Base-by-base conservation (phyloP, 2,329 filamentous ascomycete genomes). In the Clarireedia homoeocarpa region DNA sequence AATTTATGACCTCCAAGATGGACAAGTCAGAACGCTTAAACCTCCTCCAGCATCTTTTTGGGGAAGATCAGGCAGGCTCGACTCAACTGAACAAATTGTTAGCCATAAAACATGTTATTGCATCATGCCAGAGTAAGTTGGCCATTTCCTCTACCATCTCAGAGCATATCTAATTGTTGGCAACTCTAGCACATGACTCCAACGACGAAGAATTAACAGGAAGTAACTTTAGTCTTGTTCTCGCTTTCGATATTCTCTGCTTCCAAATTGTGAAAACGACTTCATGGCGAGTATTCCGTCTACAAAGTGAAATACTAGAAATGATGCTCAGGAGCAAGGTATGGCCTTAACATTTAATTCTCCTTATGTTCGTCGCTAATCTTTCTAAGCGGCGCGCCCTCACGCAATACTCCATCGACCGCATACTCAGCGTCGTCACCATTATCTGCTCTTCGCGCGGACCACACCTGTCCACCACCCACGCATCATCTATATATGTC, bases 401-500 rank as follows among this genome's bases (percentile, higher is more conserved):
- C 15, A 63, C 65, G 2, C 69, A 70, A 63, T 70, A 62, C 60
- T 67, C 65, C 24, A 64, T 70, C 53, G 69, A 70, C 45, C 64
- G 59, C 40, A 70, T 66, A 10, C 59, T 70, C 7, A 65, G 64
- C n/a, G 59, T 58, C 50, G 64, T 70, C 30, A 59, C 67, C 14
- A 66, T 65, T n/a, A 55, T 69, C 24, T 69, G 67, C 55, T 68
- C 69, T 6, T 61, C 59, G 14, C 54, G 58, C 20, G 61, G 60
- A 7, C 66, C 68, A 17, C 20, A 56, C 12, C 55, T 70, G 4
- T 57, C 48, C 10, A 24, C 58, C 10, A 53, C 20, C n/a, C 57
- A 61, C 24, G 57, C 63, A 10, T 57, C 63, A 12, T 62, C 59
- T 23, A 64, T 69, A 30, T 70, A 65, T 50, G 55, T 63, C 3